Conservation (phyloP, 257 asterid genomes). For the Solanum chiquidenum region DNA sequence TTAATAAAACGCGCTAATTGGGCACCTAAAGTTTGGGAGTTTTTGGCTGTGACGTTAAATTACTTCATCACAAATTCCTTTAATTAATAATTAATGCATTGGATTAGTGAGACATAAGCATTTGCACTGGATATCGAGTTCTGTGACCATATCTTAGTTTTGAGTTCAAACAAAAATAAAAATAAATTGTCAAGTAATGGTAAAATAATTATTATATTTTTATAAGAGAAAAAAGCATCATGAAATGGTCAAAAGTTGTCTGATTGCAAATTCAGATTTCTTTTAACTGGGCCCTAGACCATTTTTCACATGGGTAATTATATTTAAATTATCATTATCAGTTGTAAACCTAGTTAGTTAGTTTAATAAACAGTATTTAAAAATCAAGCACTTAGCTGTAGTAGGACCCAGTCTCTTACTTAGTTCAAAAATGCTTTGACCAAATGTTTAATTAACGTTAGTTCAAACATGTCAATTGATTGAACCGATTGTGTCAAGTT, state of each 20-base stretch:
- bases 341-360: background rate
- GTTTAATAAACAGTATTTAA: background rate
- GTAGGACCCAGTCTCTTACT: background rate
- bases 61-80: background rate
- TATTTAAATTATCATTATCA: background rate
- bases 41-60: background rate
- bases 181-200: background rate
- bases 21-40: slow-evolving; percentile 13
- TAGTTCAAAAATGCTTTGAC: background rate
- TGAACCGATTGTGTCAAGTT: background rate
- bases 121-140: background rate
- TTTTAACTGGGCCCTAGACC: background rate
- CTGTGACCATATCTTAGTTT: background rate
- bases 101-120: background rate
- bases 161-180: background rate
- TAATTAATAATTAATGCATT: background rate
- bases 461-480: background rate
- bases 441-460: background rate
- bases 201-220: background rate
- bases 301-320: background rate
- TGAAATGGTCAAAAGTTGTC: background rate
- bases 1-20: slow-evolving; percentile 12
- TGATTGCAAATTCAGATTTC: background rate
- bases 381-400: background rate
- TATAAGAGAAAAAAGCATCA: background rate